A percentile compares a stretch with the other conserved stretches of the same genome.
phyloP scores from a whole-genome alignment of 2,329 filamentous ascomycete species.

The Teratosphaeria destructans region DNA sequence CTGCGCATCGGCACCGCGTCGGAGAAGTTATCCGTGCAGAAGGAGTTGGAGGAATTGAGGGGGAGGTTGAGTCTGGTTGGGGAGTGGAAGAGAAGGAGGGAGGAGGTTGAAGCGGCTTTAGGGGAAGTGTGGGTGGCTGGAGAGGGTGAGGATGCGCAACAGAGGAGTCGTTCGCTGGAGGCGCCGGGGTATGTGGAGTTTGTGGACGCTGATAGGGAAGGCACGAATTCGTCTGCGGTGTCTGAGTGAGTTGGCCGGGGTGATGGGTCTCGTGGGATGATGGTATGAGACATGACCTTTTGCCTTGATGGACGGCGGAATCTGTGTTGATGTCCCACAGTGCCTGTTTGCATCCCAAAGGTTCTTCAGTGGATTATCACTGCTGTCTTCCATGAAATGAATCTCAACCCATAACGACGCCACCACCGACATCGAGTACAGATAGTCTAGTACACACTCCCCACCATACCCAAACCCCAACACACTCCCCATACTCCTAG shows the following conservation, averaged over 20 bases:
- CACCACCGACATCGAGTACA: too few species aligned
- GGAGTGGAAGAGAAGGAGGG: conserved; percentile 65
- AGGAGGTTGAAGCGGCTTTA: conserved; percentile 76
- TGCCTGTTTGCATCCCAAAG: not conserved
- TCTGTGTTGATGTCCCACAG: not conserved
- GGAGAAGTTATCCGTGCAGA: conserved; percentile 88
- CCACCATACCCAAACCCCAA: too few species aligned
- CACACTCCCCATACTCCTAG: too few species aligned
- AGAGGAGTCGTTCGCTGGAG: not conserved
- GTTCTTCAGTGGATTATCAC: too few species aligned
- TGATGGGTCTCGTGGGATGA: not conserved
- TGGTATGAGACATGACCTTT: not conserved
- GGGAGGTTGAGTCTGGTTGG: conserved; percentile 74
- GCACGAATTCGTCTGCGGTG: not conserved
- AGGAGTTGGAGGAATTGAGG: conserved; percentile 74
- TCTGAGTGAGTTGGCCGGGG: not conserved
- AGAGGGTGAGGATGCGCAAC: not conserved
- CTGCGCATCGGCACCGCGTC: conserved; percentile 86
- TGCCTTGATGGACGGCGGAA: not conserved
- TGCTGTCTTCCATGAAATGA: not conserved
- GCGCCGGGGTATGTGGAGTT: not conserved
- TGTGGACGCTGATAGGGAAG: not conserved
- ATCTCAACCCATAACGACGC: not conserved
- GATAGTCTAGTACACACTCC: too few species aligned
- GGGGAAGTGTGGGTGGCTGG: conserved; percentile 47